phyloP scores from a whole-genome alignment of 2,329 filamentous ascomycete genomes.

The Xylogone sp. region DNA sequence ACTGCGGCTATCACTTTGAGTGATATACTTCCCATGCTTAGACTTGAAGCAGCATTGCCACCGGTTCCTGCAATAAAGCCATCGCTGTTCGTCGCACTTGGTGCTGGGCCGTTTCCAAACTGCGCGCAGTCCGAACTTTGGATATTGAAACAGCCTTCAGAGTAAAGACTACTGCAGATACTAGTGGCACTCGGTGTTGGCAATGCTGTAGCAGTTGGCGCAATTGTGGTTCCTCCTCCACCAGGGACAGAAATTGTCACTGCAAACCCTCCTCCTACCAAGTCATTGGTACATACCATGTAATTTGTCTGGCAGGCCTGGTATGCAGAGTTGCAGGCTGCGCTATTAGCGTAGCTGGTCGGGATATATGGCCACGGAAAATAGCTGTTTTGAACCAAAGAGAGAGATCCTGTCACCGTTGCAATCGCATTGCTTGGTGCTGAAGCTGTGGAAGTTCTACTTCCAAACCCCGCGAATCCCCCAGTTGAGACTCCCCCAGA shows the following conservation, averaged over 20 bases:
- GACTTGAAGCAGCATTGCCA: conserved; percentile 14
- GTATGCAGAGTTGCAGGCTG: conserved; percentile 48
- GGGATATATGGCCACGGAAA: conserved; percentile 57
- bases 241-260: conserved; percentile 55
- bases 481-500: conserved; percentile 1
- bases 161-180: conserved; percentile 53
- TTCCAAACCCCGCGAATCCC: conserved; percentile 1
- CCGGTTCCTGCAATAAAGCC: conserved; percentile 14
- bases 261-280: conserved; percentile 41
- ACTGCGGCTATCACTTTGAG: conserved; percentile 17
- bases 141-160: conserved; percentile 42
- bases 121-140: conserved; percentile 21
- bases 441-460: conserved; percentile 9
- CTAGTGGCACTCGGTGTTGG: conserved; percentile 44
- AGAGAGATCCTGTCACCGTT: conserved; percentile 31
- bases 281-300: conserved; percentile 46
- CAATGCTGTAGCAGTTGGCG: conserved; percentile 34
- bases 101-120: conserved; percentile 12
- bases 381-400: conserved; percentile 53
- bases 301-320: conserved; percentile 51
- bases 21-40: conserved; percentile 19
- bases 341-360: conserved; percentile 47
- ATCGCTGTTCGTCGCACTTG: conserved; percentile 3
- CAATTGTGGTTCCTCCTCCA: conserved; percentile 49
- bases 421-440: conserved; percentile 10